These are phyloP conservation scores for Talaromyces piceae DNA, from an alignment of 2,329 filamentous ascomycete species.

Conservation along the genomic window DNA sequence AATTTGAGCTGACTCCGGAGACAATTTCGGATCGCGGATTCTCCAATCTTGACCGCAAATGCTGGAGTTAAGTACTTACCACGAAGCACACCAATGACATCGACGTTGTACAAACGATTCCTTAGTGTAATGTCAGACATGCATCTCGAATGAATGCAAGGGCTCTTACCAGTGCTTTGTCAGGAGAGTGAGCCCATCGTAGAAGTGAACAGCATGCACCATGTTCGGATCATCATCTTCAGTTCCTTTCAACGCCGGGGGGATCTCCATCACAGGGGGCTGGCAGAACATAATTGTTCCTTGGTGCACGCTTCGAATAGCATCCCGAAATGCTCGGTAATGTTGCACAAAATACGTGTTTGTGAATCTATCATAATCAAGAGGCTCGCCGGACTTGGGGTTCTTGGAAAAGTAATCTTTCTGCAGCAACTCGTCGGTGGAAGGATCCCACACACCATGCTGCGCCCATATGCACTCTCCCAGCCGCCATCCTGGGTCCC, in stretches of 20 bases:
- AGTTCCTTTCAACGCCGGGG: conserved; percentile 79
- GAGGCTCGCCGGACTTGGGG: conserved; percentile 61
- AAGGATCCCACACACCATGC: conserved; percentile 88
- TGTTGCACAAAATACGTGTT: conserved; percentile 87
- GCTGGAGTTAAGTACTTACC: conserved; percentile 83
- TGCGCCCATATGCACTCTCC: conserved; percentile 97
- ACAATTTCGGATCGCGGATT: conserved; percentile 89
- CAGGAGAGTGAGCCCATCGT: conserved; percentile 92
- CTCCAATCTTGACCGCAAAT: conserved; percentile 86
- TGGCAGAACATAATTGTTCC: conserved; percentile 85
- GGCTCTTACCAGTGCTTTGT: conserved; percentile 80
- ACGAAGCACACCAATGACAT: conserved; percentile 84
- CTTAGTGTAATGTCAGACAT: conserved; percentile 24
- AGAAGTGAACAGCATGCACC: conserved; percentile 92
- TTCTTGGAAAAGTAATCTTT: conserved; percentile 85
- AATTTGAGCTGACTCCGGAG: conserved; percentile 79
- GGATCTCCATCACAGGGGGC: conserved; percentile 84
- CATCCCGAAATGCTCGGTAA: conserved; percentile 67
- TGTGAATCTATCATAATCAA: conserved; percentile 80
- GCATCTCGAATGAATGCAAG: background rate
- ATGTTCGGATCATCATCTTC: conserved; percentile 81
- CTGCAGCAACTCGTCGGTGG: conserved; percentile 65
- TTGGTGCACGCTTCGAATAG: conserved; percentile 67
- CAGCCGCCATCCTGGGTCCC: conserved; percentile 80
- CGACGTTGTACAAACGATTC: conserved; percentile 94